Conservation (phyloP, 2,329 filamentous ascomycete genomes). For the Arthrinium phaeospermum region DNA sequence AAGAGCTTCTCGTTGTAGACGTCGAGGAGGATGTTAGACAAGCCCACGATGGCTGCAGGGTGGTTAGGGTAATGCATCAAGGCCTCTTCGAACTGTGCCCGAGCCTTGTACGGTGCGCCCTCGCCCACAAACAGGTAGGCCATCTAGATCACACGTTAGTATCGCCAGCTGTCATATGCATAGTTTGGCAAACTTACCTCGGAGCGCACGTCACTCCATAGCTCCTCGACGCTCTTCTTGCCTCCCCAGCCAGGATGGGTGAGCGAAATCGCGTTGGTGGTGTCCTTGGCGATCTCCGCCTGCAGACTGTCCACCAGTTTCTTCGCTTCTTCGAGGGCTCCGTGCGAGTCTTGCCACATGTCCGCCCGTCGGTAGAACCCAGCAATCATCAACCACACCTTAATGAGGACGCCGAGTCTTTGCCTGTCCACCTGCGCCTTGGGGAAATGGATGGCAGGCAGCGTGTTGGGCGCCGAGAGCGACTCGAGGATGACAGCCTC, state of each 20-base stretch:
- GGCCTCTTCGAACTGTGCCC: conserved; percentile 81
- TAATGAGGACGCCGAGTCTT: conserved; percentile 64
- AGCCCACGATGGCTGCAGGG: conserved; percentile 75
- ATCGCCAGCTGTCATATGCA: conserved; percentile 18
- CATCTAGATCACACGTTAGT: conserved; percentile 54
- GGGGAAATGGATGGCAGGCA: conserved; percentile 61
- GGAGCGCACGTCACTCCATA: conserved; percentile 83
- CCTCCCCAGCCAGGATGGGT: conserved; percentile 76
- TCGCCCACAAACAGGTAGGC: conserved; percentile 71
- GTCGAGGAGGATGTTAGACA: conserved; percentile 86
- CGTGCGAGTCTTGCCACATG: conserved; percentile 79
- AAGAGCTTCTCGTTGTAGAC: conserved; percentile 75
- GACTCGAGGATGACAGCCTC: conserved; percentile 48
- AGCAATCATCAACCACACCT: conserved; percentile 89
- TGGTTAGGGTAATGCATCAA: conserved; percentile 83
- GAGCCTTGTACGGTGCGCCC: conserved; percentile 69
- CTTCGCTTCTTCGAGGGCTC: conserved; percentile 80
- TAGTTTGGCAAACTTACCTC: conserved; percentile 63
- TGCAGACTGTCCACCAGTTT: conserved; percentile 78
- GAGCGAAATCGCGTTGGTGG: conserved; percentile 66
- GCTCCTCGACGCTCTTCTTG: conserved; percentile 79
- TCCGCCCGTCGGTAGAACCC: conserved; percentile 84
- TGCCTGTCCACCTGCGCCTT: conserved; percentile 58
- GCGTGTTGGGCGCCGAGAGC: conserved; percentile 51
- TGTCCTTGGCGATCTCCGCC: conserved; percentile 65